Evolutionary conservation across 352 stramenopile genomes (phyloP).

Genomic region (Hyaloperonospora arabidopsidis): DNA sequence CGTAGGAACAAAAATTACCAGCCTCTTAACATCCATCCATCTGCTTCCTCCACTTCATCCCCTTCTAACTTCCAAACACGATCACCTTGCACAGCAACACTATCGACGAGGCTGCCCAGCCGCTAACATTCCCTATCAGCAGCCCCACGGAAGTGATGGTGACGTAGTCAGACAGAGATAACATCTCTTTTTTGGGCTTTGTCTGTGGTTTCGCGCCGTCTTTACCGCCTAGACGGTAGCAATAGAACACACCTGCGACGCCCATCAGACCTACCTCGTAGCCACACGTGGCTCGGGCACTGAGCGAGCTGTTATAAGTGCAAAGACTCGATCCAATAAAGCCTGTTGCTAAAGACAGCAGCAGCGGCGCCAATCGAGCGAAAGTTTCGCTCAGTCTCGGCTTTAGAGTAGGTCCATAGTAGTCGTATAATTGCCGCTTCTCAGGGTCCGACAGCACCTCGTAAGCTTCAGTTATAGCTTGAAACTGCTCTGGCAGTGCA

Average conservation of each 20-base stretch:
- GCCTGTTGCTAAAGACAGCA: constrained; percentile 52
- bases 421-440: constrained; percentile 65
- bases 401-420: constrained; percentile 56
- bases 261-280: constrained; percentile 49
- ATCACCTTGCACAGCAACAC: constrained; percentile 52
- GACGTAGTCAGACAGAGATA: constrained; percentile 64
- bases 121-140: constrained; percentile 45
- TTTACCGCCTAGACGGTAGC: constrained; percentile 21
- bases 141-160: constrained; percentile 57
- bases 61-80: constrained; percentile 28
- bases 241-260: constrained; percentile 56
- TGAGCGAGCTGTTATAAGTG: constrained; percentile 28
- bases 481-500: constrained; percentile 85
- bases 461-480: constrained; percentile 69
- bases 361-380: constrained; percentile 47
- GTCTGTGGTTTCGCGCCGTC: constrained; percentile 10
- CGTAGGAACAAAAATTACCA: too few species aligned
- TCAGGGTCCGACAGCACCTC: constrained; percentile 69
- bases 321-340: constrained; percentile 42
- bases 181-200: constrained; percentile 35
- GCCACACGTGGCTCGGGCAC: constrained; percentile 26
- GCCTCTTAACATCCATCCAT: too few species aligned
- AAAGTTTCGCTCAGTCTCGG: constrained; percentile 59
- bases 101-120: constrained; percentile 47
- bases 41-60: neutral